A percentile compares a stretch with the other conserved stretches of the same genome.
Conservation (phyloP, 768 basidiomycete genomes). For the Russula sp. region DNA sequence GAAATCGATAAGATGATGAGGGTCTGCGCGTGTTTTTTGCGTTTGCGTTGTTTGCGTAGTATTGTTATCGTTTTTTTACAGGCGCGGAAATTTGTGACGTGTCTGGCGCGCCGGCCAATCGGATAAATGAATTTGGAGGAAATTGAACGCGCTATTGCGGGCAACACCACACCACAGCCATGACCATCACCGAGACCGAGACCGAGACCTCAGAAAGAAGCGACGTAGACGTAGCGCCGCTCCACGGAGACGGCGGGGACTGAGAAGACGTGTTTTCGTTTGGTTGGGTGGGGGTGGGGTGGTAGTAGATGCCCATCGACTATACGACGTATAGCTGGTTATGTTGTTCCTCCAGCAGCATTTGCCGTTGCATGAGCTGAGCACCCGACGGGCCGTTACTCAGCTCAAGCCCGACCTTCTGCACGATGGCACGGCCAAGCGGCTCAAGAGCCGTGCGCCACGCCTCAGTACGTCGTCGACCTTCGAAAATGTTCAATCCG, state of each 20-base stretch:
- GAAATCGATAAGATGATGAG: neutral
- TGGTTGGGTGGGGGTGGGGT: neutral
- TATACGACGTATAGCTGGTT: neutral
- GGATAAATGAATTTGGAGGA: too few species aligned
- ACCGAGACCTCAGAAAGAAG: too few species aligned
- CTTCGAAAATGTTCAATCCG: constrained; percentile 59
- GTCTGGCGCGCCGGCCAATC: too few species aligned
- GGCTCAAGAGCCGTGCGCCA: constrained; percentile 70
- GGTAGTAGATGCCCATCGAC: too few species aligned
- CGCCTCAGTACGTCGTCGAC: constrained; percentile 52
- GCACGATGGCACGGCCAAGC: constrained; percentile 61
- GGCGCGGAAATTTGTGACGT: neutral
- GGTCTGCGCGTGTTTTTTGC: too few species aligned
- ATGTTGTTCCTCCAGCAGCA: neutral
- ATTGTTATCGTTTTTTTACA: too few species aligned
- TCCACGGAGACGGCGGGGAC: too few species aligned
- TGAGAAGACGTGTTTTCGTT: neutral
- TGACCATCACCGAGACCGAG: too few species aligned
- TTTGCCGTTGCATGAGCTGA: constrained; percentile 10
- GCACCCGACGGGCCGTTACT: constrained; percentile 59
- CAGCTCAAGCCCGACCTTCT: constrained; percentile 72
- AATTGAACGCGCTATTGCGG: too few species aligned
- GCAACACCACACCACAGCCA: too few species aligned
- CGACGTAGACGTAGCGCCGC: too few species aligned
- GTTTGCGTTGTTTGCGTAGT: too few species aligned